Conservation (phyloP, 768 basidiomycete genomes). For the Nidula microcarpa region DNA sequence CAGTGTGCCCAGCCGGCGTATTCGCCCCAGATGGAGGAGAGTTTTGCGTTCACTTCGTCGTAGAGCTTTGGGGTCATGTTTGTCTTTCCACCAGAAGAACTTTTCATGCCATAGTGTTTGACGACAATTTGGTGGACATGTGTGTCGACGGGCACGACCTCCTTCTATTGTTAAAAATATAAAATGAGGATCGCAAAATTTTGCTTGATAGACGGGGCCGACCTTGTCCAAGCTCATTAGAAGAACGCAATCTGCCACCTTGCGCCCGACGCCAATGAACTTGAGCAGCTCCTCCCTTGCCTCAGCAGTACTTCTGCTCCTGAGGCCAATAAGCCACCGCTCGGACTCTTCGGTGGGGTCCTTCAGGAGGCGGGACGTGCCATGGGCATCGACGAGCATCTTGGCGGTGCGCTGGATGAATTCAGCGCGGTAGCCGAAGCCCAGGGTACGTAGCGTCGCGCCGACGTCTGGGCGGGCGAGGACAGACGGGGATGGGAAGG, state of each 20-base stretch:
- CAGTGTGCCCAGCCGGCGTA: conserved; percentile 92
- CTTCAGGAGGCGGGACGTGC: conserved; percentile 9
- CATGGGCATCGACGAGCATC: conserved; percentile 65
- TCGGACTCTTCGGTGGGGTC: conserved; percentile 47
- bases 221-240: conserved; percentile 94
- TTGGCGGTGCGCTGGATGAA: conserved; percentile 83
- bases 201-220: too few relatives aligned
- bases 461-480: conserved; percentile 60
- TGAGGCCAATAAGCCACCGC: conserved; percentile 54
- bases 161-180: conserved; percentile 41
- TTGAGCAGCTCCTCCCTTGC: conserved; percentile 76
- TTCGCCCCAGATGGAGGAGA: conserved; percentile 71
- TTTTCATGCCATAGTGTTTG: conserved; percentile 71
- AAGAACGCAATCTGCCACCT: conserved; percentile 94
- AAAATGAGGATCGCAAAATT: conserved; percentile 1
- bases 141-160: conserved; percentile 93
- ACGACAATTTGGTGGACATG: conserved; percentile 89
- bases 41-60: conserved; percentile 59
- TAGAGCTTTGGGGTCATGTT: conserved; percentile 78
- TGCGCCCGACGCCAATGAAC: conserved; percentile 90
- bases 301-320: conserved; percentile 43
- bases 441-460: conserved; percentile 67
- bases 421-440: conserved; percentile 94
- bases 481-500: conserved; percentile 79
- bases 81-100: conserved; percentile 38